Evolutionary conservation across 1,284 basidiomycete genomes (phyloP).

Genomic region (Pisolithus thermaeus): DNA sequence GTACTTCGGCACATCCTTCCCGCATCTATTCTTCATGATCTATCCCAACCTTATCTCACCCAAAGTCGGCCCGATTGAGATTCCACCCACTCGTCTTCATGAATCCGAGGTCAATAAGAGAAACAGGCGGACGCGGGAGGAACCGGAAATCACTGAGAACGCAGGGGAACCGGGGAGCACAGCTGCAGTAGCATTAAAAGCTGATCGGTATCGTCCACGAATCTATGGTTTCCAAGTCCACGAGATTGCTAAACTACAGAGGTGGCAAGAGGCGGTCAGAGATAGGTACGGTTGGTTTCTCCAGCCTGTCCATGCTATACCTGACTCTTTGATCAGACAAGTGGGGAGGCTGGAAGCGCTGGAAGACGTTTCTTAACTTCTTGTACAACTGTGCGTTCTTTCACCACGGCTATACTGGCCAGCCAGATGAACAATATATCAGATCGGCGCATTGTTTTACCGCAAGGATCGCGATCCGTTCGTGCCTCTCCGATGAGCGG

Average conservation of each 20-base stretch:
- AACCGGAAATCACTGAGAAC: conserved; percentile 45
- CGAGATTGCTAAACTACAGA: conserved; percentile 85
- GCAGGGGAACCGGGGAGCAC: conserved; percentile 65
- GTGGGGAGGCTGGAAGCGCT: conserved; percentile 25
- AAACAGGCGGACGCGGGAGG: conserved; percentile 46
- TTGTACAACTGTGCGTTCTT: not conserved
- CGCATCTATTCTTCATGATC: conserved; percentile 92
- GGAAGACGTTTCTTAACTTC: conserved; percentile 16
- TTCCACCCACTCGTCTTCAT: conserved; percentile 24
- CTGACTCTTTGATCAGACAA: conserved; percentile 20
- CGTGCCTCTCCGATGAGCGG: too few species aligned
- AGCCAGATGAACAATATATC: too few species aligned
- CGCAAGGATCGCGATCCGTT: too few species aligned
- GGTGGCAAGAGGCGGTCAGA: conserved; percentile 89
- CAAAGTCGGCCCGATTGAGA: conserved; percentile 65
- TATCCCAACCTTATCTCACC: conserved; percentile 87
- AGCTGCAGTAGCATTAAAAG: conserved; percentile 76
- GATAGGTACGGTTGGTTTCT: conserved; percentile 56
- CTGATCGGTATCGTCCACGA: conserved; percentile 82
- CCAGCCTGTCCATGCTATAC: not conserved
- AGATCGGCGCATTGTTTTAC: too few species aligned
- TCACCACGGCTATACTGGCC: not conserved
- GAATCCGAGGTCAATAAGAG: conserved; percentile 35
- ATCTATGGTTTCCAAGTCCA: conserved; percentile 95
- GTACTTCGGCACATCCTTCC: conserved; percentile 95